These are phyloP conservation scores for Pseudogymnoascus sp. DNA, from an alignment of 2,329 filamentous ascomycete genomes.

Conservation along the genomic window DNA sequence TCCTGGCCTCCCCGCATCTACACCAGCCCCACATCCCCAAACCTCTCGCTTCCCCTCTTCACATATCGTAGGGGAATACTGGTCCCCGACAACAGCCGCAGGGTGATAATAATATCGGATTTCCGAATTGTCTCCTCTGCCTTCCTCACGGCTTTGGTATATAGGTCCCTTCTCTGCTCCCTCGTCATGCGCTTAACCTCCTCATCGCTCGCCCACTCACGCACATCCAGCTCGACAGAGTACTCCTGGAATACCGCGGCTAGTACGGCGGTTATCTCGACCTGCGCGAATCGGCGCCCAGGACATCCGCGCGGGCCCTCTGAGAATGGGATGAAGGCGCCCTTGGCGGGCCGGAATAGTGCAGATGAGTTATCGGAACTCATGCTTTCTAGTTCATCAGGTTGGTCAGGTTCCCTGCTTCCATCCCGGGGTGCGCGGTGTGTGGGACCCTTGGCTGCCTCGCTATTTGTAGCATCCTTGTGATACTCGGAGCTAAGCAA, in stretches of 20 bases:
- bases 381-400: background rate
- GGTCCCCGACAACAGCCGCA: conserved; percentile 19
- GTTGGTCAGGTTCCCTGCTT: background rate
- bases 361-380: background rate
- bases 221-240: conserved; percentile 25
- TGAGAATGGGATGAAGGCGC: conserved; percentile 24
- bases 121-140: conserved; percentile 17
- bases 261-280: conserved; percentile 29
- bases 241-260: conserved; percentile 22
- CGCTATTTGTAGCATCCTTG: conserved; percentile 27
- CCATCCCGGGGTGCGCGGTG: background rate
- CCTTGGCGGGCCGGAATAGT: conserved; percentile 21
- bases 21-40: conserved; percentile 12
- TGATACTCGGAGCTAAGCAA: conserved; percentile 24
- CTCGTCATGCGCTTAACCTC: conserved; percentile 20
- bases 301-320: conserved; percentile 27
- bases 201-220: conserved; percentile 24
- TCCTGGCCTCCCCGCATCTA: background rate
- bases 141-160: conserved; percentile 18
- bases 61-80: conserved; percentile 22
- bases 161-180: conserved; percentile 19
- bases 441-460: background rate
- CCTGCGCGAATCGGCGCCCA: conserved; percentile 30
- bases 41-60: conserved; percentile 23
- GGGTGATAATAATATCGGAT: conserved; percentile 19